A percentile compares a stretch with the other conserved stretches of the same genome.
Evolutionary conservation across 768 basidiomycete species (phyloP).

Genomic region (Dentipellis sp.): DNA sequence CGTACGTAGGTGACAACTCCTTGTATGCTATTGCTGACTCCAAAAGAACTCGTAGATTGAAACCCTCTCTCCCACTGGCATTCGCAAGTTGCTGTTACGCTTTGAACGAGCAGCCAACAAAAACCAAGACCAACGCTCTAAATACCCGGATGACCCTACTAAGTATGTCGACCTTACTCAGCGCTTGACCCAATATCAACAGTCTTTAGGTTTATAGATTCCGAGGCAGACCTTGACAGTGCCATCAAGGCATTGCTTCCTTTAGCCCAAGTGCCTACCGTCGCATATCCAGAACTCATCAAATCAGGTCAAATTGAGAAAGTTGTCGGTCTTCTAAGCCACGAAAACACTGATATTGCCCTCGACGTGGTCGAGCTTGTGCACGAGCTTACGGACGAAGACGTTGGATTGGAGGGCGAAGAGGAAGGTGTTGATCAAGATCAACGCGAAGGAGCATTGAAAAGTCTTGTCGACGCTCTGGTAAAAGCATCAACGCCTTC

Average conservation of each 20-base stretch:
- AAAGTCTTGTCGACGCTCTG: constrained; percentile 64
- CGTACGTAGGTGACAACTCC: constrained; percentile 34
- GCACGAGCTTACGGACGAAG: constrained; percentile 94
- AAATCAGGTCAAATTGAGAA: constrained; percentile 60
- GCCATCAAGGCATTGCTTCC: constrained; percentile 85
- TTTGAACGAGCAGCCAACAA: constrained; percentile 89
- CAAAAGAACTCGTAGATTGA: constrained; percentile 35
- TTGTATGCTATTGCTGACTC: not conserved
- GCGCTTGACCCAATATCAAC: not conserved
- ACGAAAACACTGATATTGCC: constrained; percentile 97
- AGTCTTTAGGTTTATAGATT: constrained; percentile 84
- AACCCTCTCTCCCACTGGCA: constrained; percentile 56
- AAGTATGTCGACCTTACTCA: constrained; percentile 42
- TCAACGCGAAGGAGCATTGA: constrained; percentile 60
- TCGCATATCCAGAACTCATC: constrained; percentile 87
- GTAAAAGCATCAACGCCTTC: constrained; percentile 34
- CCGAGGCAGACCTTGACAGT: constrained; percentile 88
- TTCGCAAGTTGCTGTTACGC: constrained; percentile 64
- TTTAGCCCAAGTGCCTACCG: constrained; percentile 70
- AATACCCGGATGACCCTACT: constrained; percentile 85
- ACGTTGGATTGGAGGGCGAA: constrained; percentile 71
- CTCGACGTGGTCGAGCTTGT: constrained; percentile 90
- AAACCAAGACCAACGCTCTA: constrained; percentile 95
- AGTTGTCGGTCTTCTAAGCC: constrained; percentile 80
- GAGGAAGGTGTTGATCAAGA: constrained; percentile 51